Evolutionary conservation across 805 yeast species (phyloP), one percentile per base, ranked within the genome.

Genomic region (Saturnispora diversa): DNA sequence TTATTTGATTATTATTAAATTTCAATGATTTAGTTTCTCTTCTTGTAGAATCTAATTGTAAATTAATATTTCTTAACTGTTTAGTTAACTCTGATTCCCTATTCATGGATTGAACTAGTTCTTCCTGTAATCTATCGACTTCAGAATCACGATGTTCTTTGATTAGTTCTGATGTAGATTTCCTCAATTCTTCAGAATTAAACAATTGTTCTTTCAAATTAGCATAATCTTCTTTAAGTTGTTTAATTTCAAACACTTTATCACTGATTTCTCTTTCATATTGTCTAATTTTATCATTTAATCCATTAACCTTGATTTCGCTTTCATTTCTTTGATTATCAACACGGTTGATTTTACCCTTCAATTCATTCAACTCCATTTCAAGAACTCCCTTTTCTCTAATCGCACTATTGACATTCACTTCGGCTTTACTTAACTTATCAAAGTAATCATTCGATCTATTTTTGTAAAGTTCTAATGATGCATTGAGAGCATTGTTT

Each of bases 351-450:
- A 82, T 54, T 8, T 70, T 55, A 23, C 61, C 65, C 43, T 70
- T 62, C 26, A 73, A 59, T 50, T 80, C 84, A 15, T 59, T 54
- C 39, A 75, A 59, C 45, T 84, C 85, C 35, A 64, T 63, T 35
- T 59, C 62, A 4, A 80, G 66, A 27, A 64, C 52, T 40, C 69
- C 69, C 53, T 81, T 88, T 10, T 78, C 75, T 50, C 84, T 65
- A 48, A 74, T 68, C 7, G 85, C 75, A 33, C 76, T 70, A 39
- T 71, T 66, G 2, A 82, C 74, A 5, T 84, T 82, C 36, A 78
- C 68, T 54, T 88, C 95, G 2, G 92, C 88, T 37, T 74, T 71
- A 51, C 86, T 94, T 20, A 87, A 65, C 51, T 84, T 83, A 43
- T 69, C 67, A 50, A 71, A 75, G 55, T 84, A 82, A 45, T 79